phyloP scores from a whole-genome alignment of 768 basidiomycete genomes.

The Lactifluus piperatus region DNA sequence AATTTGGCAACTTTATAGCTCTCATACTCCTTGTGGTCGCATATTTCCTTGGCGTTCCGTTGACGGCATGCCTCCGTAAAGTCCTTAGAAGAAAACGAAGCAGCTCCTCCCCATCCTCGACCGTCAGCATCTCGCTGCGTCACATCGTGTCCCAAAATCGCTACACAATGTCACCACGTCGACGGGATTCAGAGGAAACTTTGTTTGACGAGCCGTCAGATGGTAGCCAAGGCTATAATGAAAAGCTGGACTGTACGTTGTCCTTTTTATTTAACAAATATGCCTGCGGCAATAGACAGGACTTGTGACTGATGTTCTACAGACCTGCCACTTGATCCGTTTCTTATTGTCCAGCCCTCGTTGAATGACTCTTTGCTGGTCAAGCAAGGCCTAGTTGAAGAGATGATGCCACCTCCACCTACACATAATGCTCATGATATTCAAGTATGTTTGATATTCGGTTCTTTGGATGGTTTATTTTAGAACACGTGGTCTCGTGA shows the following conservation, averaged over 20 bases:
- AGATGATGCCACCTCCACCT: slow-evolving; percentile 7
- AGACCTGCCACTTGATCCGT: slow-evolving; percentile 11
- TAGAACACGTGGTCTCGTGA: neutral
- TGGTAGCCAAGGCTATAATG: neutral
- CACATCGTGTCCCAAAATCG: neutral
- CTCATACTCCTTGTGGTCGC: slow-evolving; percentile 18
- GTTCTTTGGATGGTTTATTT: neutral
- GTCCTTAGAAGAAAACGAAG: slow-evolving; percentile 1
- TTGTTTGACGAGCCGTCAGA: neutral
- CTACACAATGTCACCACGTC: neutral
- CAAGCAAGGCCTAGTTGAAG: slow-evolving; percentile 14
- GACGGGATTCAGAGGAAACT: slow-evolving; percentile 8
- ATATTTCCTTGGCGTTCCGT: slow-evolving; percentile 21
- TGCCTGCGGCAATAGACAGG: neutral
- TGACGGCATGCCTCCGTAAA: slow-evolving; percentile 18
- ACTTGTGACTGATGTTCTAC: neutral
- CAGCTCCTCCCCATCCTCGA: neutral
- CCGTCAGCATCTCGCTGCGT: neutral
- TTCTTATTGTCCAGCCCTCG: slow-evolving; percentile 17
- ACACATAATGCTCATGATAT: slow-evolving; percentile 13
- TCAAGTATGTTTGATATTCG: neutral
- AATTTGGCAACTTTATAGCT: slow-evolving; percentile 10
- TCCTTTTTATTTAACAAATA: neutral
- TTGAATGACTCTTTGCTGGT: slow-evolving; percentile 18
- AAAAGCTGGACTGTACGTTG: slow-evolving; percentile 7